These are phyloP conservation scores for Phytophthora tubulina DNA, from an alignment of 352 stramenopile genomes.

Conservation along the genomic window DNA sequence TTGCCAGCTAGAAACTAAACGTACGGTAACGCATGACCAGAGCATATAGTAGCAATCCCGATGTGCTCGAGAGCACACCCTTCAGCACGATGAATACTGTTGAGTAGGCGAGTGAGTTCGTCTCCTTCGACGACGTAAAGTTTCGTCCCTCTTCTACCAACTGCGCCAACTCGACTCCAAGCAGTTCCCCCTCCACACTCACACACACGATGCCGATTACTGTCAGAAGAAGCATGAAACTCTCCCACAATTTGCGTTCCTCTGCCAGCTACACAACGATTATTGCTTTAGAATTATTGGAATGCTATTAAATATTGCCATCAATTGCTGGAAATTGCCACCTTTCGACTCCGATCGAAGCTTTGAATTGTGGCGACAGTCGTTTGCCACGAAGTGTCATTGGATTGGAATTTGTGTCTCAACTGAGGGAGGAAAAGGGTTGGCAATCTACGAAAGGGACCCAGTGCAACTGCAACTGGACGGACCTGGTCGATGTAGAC, in stretches of 20 bases:
- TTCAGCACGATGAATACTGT: slow-evolving; percentile 51
- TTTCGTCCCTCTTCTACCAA: slow-evolving; percentile 19
- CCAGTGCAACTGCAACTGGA: background rate
- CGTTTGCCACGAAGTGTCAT: slow-evolving; percentile 41
- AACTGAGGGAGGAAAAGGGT: slow-evolving; percentile 8
- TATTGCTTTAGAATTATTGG: background rate
- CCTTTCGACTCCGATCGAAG: slow-evolving; percentile 49
- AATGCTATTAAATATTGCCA: background rate
- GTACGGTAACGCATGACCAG: slow-evolving; percentile 62
- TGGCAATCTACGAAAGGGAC: no score
- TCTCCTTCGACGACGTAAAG: slow-evolving; percentile 16
- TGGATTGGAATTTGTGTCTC: slow-evolving; percentile 28
- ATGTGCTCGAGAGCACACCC: slow-evolving; percentile 45
- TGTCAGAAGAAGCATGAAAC: slow-evolving; percentile 53
- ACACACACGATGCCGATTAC: slow-evolving; percentile 48
- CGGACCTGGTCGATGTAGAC: slow-evolving; percentile 29
- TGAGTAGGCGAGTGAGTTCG: slow-evolving; percentile 28
- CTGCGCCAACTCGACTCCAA: slow-evolving; percentile 49
- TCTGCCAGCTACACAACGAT: slow-evolving; percentile 33
- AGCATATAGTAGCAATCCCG: slow-evolving; percentile 44
- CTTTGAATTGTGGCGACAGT: slow-evolving; percentile 50
- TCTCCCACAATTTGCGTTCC: slow-evolving; percentile 47
- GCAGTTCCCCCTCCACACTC: slow-evolving; percentile 62
- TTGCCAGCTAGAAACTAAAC: background rate
- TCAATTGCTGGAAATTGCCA: background rate